A percentile compares a stretch with the other conserved stretches of the same genome.
Evolutionary conservation across 1,284 basidiomycete species (phyloP).

Genomic region (Ceratobasidium sp.): DNA sequence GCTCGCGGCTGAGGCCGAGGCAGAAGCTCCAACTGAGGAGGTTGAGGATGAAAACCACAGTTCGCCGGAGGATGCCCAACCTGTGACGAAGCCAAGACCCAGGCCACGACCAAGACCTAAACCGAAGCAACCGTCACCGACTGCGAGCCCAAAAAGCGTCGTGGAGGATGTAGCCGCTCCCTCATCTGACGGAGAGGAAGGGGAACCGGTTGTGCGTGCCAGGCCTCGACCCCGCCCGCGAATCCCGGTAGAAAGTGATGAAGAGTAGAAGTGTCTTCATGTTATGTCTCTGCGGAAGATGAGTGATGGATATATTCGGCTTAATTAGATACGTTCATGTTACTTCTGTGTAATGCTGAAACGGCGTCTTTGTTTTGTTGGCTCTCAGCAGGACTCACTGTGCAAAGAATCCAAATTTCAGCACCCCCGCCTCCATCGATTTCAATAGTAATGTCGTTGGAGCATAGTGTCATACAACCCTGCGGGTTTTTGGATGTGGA

Average conservation of each 20-base stretch:
- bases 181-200: neutral
- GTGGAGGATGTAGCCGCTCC: neutral
- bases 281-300: constrained; percentile 2
- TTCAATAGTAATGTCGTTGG: constrained; percentile 20
- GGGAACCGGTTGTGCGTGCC: neutral
- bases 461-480: constrained; percentile 26
- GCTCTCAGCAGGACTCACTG: constrained; percentile 8
- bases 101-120: constrained; percentile 8
- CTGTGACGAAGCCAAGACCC: constrained; percentile 11
- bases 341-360: constrained; percentile 8
- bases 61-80: neutral
- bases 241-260: constrained; percentile 23
- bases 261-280: neutral
- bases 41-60: neutral
- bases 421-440: neutral
- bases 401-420: neutral
- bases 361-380: neutral
- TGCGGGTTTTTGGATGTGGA: constrained; percentile 27
- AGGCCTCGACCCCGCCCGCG: constrained; percentile 11
- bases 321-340: neutral
- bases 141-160: constrained; percentile 4
- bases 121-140: constrained; percentile 1
- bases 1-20: neutral
- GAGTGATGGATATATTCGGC: neutral
- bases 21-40: constrained; percentile 6